A percentile compares a stretch with the other conserved stretches of the same genome.
These are phyloP conservation scores for Debaryomyces tyrocola DNA, from an alignment of 805 yeast genomes.

Conservation along the genomic window DNA sequence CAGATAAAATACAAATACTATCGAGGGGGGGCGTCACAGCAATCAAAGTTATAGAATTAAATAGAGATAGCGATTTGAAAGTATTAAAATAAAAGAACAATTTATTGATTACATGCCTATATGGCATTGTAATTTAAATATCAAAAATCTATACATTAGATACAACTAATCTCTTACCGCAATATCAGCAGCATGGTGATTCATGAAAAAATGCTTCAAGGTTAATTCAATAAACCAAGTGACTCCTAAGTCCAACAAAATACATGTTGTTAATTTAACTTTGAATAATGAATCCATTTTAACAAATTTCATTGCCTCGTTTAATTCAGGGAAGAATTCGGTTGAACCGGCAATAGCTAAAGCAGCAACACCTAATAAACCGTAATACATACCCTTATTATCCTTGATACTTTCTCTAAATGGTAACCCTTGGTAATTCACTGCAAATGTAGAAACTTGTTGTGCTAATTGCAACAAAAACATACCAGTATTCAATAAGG, in stretches of 20 bases:
- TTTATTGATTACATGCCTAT: background rate
- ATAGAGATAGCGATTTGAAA: slow-evolving; percentile 27
- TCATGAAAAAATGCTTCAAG: slow-evolving; percentile 86
- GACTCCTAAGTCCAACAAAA: slow-evolving; percentile 73
- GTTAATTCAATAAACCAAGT: slow-evolving; percentile 76
- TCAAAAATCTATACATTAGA: background rate
- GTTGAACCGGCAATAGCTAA: slow-evolving; percentile 90
- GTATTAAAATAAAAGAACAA: slow-evolving; percentile 7
- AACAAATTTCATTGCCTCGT: slow-evolving; percentile 88
- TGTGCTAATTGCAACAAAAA: slow-evolving; percentile 92
- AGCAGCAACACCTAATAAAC: slow-evolving; percentile 85
- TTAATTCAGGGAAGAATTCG: slow-evolving; percentile 91
- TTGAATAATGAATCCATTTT: slow-evolving; percentile 79
- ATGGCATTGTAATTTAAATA: background rate
- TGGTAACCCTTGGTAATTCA: slow-evolving; percentile 95
- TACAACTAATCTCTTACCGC: slow-evolving; percentile 46
- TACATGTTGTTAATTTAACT: slow-evolving; percentile 67
- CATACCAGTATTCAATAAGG: slow-evolving; percentile 93
- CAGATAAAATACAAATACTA: slow-evolving; percentile 18
- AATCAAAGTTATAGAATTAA: slow-evolving; percentile 23
- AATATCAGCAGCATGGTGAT: slow-evolving; percentile 89
- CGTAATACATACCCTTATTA: slow-evolving; percentile 96
- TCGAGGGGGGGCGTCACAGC: slow-evolving; percentile 24
- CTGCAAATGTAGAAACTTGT: slow-evolving; percentile 96
- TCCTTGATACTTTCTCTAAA: slow-evolving; percentile 88